A percentile compares a stretch with the other conserved stretches of the same genome.
These are phyloP conservation scores for Fusarium temperatum DNA, from an alignment of 2,329 filamentous ascomycete genomes.

Conservation along the genomic window DNA sequence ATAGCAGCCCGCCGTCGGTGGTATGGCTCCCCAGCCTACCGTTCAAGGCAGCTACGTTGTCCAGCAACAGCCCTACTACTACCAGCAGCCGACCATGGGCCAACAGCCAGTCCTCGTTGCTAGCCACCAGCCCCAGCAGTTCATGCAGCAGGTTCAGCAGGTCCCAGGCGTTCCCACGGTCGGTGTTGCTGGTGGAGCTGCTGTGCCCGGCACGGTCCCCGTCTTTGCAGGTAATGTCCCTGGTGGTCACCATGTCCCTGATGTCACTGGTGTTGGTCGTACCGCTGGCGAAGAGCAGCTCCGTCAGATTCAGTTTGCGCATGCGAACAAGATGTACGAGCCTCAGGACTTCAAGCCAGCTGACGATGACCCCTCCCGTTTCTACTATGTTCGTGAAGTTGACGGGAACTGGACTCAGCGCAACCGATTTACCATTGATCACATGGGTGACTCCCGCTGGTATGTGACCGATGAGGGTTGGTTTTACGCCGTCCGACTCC, in stretches of 20 bases:
- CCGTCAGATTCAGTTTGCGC: constrained; percentile 59
- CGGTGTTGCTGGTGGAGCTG: constrained; percentile 38
- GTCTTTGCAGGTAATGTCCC: constrained; percentile 53
- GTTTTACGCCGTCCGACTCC: constrained; percentile 69
- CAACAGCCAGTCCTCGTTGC: constrained; percentile 48
- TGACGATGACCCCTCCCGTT: constrained; percentile 67
- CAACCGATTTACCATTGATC: constrained; percentile 68
- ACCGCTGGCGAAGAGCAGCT: constrained; percentile 58
- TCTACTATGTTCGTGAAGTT: constrained; percentile 69
- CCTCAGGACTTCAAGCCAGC: constrained; percentile 71
- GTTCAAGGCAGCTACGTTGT: constrained; percentile 43
- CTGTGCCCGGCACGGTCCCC: constrained; percentile 39
- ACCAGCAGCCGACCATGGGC: constrained; percentile 45
- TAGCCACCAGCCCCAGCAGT: constrained; percentile 35
- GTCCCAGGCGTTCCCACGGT: constrained; percentile 40
- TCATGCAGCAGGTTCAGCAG: constrained; percentile 40
- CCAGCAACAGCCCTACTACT: constrained; percentile 47
- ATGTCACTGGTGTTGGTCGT: constrained; percentile 62
- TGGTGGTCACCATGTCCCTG: constrained; percentile 50
- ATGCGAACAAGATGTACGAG: constrained; percentile 60
- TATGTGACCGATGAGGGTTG: constrained; percentile 65
- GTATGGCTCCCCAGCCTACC: constrained; percentile 42
- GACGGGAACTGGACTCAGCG: constrained; percentile 69
- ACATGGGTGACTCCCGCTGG: constrained; percentile 66
- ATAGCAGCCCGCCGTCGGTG: constrained; percentile 46